Evolutionary conservation across 139 green algal genomes (phyloP), one percentile per base, ranked within the genome.

Genomic region (Chlorella sp.): DNA sequence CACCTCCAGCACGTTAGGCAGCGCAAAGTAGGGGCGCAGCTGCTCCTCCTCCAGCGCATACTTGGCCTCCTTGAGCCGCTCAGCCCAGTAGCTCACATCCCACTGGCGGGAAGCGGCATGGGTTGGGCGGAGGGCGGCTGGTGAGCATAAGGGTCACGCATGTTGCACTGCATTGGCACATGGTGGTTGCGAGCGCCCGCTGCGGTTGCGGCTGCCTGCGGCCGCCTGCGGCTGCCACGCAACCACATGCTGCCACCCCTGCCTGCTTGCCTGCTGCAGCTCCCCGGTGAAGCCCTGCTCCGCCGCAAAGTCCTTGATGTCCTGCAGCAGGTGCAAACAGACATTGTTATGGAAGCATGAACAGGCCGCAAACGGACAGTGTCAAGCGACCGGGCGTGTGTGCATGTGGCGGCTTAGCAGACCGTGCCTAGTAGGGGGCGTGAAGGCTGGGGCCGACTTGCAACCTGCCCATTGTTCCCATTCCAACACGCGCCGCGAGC

Each of bases 1-100:
- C 34, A 96, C 96, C 4, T 98, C 86, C 69, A 99, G 89, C 54
- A 99, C 97, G 38, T 89, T 92, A 30, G 95, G 95, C 73, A 99
- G 92, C 1, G 95, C 84, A 85, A 99, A 99, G 91, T 98, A 99
- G 1, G 97, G 97, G 19, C 97, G 90, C 82, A 98, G 92, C 88
- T 97, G 90, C 93, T 99, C 97, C 79, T 99, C 97, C 46, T 89
- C 97, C 76, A 99, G 91, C 78, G 92, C 84, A 83, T 96, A 97
- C 85, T 93, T 91, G 44, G 85, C 89, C 89, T 98, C 94, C 41
- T 90, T 88, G 28, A 91, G 74, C 8, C 88, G 54, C 72, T 90
- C 85, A 28, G 88, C 92, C 96, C 96, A 99, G 90, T 93, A 99
- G 43, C 87, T 87, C 1, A 98, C 76, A 80, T 99, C 97, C 96